Base-by-base conservation (phyloP, 441 rosid species). In the Corymbia citriodora region DNA sequence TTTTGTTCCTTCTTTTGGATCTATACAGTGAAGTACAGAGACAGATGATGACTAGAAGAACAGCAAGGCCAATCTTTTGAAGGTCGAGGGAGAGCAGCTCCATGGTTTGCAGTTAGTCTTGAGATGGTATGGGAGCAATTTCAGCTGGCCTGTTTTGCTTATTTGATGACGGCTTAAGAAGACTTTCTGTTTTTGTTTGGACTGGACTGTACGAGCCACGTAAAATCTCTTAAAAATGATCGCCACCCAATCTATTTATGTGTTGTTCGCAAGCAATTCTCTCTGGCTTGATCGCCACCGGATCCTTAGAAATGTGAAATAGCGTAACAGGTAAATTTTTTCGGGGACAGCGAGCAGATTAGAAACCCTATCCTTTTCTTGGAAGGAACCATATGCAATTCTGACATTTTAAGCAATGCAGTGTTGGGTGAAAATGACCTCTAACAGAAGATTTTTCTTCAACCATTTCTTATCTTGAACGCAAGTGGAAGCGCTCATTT, bases 21-120 rank as follows among this genome's bases (percentile, higher is more conserved):
- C 9, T 49, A 53, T 55, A 82, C 17, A 23, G 85, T 65, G 87
- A 89, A 49, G 88, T 40, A 50, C n/a, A 59, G 59, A 91, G 2
- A 12, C 2, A 87, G 23, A 92, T 36, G 70, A 91, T 59, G 81
- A 87, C 88, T 52, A 89, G 50, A 88, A 92, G 48, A 10, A 89
- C 88, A 70, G 50, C 87, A 11, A 86, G 68, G 53, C 45, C 14
- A 18, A 87, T 55, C 49, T 87, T 59, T 54, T 31, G 49, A 55
- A 55, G 85, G 85, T 79, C 52, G 52, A 40, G 85, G 85, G 85
- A 40, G 85, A 79, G n/a, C 10, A 79, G 85, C 52, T 40, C 85
- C 85, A 79, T 79, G 52, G 85, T 40, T 79, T 79, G 85, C 85
- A 40, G 85, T 12, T 40, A 12, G 85, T 21, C 52, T 79, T 21